Evolutionary conservation across 352 stramenopile genomes (phyloP).

Genomic region (Phytophthora pistaciae): DNA sequence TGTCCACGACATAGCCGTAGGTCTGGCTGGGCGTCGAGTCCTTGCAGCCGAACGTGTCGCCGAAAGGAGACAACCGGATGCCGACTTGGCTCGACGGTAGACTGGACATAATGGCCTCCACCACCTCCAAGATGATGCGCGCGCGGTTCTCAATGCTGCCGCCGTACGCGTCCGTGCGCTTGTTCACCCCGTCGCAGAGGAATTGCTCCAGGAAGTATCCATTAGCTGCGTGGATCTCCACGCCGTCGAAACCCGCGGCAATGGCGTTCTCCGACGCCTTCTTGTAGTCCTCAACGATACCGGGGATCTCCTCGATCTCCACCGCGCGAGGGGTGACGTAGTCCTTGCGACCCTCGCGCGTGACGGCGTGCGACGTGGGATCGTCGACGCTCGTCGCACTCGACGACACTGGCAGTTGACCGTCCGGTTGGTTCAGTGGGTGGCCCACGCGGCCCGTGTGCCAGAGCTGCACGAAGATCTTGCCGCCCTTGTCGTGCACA

Average conservation of each 20-base stretch:
- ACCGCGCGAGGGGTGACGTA: constrained; percentile 65
- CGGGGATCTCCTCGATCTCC: constrained; percentile 69
- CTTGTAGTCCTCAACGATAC: constrained; percentile 68
- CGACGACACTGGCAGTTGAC: constrained; percentile 14
- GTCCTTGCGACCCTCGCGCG: constrained; percentile 28
- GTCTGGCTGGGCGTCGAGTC: constrained; percentile 8
- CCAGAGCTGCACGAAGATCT: constrained; percentile 19
- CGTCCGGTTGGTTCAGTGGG: constrained; percentile 12
- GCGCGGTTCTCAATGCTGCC: constrained; percentile 58
- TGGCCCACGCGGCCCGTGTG: constrained; percentile 12
- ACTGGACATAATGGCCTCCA: constrained; percentile 3
- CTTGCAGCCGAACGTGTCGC: constrained; percentile 9
- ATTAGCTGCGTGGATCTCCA: constrained; percentile 92
- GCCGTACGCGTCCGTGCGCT: constrained; percentile 43
- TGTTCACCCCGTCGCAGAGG: constrained; percentile 48
- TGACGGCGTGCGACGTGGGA: constrained; percentile 9
- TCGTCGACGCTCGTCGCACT: constrained; percentile 4
- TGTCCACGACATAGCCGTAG: constrained; percentile 11
- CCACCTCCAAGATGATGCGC: constrained; percentile 10
- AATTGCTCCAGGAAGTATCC: constrained; percentile 92
- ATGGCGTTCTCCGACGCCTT: constrained; percentile 57
- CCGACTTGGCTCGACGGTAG: constrained; percentile 5
- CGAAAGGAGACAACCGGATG: constrained; percentile 6
- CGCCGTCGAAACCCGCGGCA: constrained; percentile 88
- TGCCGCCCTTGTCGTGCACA: constrained; percentile 21